Evolutionary conservation across 1,139 yeast genomes (phyloP).

Genomic region (Arxiozyma slooffiae): DNA sequence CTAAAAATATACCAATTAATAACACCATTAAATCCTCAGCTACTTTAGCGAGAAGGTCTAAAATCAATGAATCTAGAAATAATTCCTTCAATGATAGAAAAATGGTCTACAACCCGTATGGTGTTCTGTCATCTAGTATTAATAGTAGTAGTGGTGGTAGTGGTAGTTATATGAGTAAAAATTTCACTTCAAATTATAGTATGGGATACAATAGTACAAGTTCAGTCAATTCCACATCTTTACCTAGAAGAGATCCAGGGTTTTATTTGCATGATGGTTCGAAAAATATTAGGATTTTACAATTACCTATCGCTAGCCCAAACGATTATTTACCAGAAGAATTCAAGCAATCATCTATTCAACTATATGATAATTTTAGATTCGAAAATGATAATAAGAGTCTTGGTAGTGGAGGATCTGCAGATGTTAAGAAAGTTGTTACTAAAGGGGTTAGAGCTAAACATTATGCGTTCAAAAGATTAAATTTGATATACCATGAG

Average conservation of each 20-base stretch:
- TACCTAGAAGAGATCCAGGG: conserved; percentile 15
- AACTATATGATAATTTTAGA: conserved; percentile 50
- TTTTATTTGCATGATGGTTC: conserved; percentile 31
- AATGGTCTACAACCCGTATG: conserved; percentile 29
- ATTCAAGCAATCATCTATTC: conserved; percentile 42
- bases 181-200: neutral
- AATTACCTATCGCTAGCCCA: conserved; percentile 61
- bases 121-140: conserved; percentile 17
- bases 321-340: conserved; percentile 52
- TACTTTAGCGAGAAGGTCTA: neutral
- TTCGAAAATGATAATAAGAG: conserved; percentile 37
- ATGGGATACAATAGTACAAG: neutral
- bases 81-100: conserved; percentile 5
- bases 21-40: neutral
- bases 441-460: conserved; percentile 32
- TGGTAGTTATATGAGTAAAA: neutral
- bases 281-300: conserved; percentile 38
- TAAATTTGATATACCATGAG: conserved; percentile 51
- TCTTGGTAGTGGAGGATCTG: conserved; percentile 66
- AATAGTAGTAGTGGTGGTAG: neutral
- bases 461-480: conserved; percentile 53
- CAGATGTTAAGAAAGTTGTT: conserved; percentile 49
- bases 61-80: conserved; percentile 1
- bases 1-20: neutral
- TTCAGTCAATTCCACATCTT: conserved; percentile 1